A percentile compares a stretch with the other conserved stretches of the same genome.
phyloP scores from a whole-genome alignment of 1,284 basidiomycete genomes.

The Rugosomyces carneus region DNA sequence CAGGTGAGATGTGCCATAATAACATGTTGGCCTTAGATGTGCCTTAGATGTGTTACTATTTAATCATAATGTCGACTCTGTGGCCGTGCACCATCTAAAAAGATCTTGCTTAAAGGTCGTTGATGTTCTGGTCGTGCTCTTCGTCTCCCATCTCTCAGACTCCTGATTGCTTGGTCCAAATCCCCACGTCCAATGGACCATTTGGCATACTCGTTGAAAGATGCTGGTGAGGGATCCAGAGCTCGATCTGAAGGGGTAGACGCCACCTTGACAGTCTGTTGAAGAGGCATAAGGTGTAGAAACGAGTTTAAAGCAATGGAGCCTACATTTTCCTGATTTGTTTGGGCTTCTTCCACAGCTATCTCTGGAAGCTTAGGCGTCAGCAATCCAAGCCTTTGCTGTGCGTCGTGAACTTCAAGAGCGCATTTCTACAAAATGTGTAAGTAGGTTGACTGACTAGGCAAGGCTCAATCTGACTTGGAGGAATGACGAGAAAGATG shows the following conservation, averaged over 20 bases:
- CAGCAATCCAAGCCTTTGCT: slow-evolving; percentile 29
- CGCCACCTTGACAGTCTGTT: slow-evolving; percentile 35
- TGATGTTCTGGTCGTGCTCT: slow-evolving; percentile 37
- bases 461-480: slow-evolving; percentile 36
- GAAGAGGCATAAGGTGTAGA: slow-evolving; percentile 4
- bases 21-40: not conserved
- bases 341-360: slow-evolving; percentile 22
- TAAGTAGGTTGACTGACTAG: not conserved
- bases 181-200: slow-evolving; percentile 68
- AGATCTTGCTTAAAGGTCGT: slow-evolving; percentile 66
- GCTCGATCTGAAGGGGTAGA: slow-evolving; percentile 14
- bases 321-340: slow-evolving; percentile 24
- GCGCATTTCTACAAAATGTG: slow-evolving; percentile 57
- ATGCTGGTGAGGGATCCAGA: slow-evolving; percentile 21
- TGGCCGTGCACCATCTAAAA: slow-evolving; percentile 57
- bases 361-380: slow-evolving; percentile 21
- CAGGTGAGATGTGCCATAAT: not conserved
- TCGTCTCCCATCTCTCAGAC: slow-evolving; percentile 64
- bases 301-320: not conserved
- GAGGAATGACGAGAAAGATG: slow-evolving; percentile 67
- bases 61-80: slow-evolving; percentile 32
- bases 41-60: not conserved
- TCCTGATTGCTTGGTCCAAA: slow-evolving; percentile 77
- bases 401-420: slow-evolving; percentile 58
- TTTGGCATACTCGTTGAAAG: slow-evolving; percentile 36